Evolutionary conservation across 371 early-diverging fungal species (phyloP).

Genomic region (Chytridium lagenaria): DNA sequence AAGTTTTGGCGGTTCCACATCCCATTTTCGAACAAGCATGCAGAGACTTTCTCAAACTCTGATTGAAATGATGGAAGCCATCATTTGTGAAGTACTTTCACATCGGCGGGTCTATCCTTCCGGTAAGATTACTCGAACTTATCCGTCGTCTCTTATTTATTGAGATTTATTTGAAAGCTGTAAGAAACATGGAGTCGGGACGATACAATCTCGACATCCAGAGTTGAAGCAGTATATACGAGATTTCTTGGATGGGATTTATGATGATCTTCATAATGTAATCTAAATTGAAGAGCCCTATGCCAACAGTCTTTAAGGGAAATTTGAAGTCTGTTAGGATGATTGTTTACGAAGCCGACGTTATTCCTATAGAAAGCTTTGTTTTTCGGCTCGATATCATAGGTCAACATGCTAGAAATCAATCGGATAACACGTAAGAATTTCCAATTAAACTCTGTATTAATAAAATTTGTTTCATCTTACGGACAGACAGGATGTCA

Average conservation of each 20-base stretch:
- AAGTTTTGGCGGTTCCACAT: too few species aligned
- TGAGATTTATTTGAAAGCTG: background rate
- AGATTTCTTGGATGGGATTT: background rate
- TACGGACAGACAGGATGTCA: too few species aligned
- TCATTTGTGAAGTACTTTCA: too few species aligned
- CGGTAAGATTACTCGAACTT: too few species aligned
- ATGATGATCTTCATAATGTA: background rate
- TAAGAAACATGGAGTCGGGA: background rate
- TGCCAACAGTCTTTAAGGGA: slow-evolving; percentile 7
- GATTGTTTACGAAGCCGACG: slow-evolving; percentile 1
- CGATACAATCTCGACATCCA: background rate
- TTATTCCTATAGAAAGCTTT: background rate
- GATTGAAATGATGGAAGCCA: too few species aligned
- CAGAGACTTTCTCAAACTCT: too few species aligned
- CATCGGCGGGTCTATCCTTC: too few species aligned
- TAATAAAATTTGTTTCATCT: too few species aligned
- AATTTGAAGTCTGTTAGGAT: background rate
- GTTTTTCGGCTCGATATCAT: background rate
- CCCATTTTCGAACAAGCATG: too few species aligned
- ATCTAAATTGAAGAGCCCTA: background rate
- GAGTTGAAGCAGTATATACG: background rate
- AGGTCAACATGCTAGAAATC: background rate
- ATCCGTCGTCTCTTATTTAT: too few species aligned
- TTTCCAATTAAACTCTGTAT: too few species aligned
- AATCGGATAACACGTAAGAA: too few species aligned